These are phyloP conservation scores for Panellus pusillus DNA, from an alignment of 768 basidiomycete species.

Conservation along the genomic window DNA sequence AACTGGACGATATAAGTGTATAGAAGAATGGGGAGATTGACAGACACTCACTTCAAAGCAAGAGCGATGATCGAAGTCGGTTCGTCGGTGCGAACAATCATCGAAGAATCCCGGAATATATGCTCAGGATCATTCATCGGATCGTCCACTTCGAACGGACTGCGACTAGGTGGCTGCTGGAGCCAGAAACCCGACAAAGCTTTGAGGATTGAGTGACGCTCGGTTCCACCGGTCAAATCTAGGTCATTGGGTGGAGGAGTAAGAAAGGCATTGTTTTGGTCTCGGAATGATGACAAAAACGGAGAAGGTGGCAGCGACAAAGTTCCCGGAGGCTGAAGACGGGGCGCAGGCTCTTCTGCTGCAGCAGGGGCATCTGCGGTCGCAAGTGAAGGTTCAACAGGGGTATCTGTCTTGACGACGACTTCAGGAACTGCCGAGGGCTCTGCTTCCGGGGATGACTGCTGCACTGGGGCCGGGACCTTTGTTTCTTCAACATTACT, in stretches of 20 bases:
- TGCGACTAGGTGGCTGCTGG: constrained; percentile 51
- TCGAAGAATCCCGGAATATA: constrained; percentile 90
- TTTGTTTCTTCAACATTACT: constrained; percentile 43
- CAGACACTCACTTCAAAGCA: constrained; percentile 72
- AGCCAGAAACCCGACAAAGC: constrained; percentile 85
- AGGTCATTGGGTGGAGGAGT: constrained; percentile 54
- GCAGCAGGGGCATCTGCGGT: constrained; percentile 17
- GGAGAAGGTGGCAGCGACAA: constrained; percentile 61
- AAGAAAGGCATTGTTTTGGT: constrained; percentile 32
- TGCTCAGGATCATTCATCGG: constrained; percentile 82
- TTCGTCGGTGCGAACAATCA: constrained; percentile 95
- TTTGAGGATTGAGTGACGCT: constrained; percentile 76
- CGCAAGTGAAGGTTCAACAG: constrained; percentile 9
- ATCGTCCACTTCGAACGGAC: constrained; percentile 63
- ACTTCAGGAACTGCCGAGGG: constrained; percentile 23
- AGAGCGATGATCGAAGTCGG: constrained; percentile 98
- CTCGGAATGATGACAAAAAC: constrained; percentile 41
- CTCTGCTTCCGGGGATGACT: constrained; percentile 30
- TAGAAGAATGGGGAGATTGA: background rate
- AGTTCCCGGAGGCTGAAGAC: constrained; percentile 25
- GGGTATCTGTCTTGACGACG: constrained; percentile 27
- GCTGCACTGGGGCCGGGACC: constrained; percentile 26
- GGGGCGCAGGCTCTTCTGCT: constrained; percentile 1
- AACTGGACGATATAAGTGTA: constrained; percentile 44
- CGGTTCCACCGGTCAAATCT: constrained; percentile 54